These are phyloP conservation scores for Beta macrorhiza DNA, from an alignment of 179 eudicot genomes.

Conservation along the genomic window DNA sequence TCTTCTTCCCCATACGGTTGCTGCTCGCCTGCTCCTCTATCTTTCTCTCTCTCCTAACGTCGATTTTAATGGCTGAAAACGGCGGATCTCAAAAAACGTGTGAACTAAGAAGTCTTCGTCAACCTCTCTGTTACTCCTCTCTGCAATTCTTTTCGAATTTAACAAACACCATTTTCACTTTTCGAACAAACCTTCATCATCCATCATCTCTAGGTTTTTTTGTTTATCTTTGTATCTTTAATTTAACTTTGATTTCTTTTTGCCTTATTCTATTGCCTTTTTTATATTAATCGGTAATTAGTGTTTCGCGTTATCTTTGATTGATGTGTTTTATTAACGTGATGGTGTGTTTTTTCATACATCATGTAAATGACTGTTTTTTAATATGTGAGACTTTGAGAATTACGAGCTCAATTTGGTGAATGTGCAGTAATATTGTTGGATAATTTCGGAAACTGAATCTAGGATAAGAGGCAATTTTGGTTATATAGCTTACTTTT, in stretches of 20 bases:
- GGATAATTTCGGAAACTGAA: background rate
- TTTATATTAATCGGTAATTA: too few species aligned
- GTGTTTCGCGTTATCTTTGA: background rate
- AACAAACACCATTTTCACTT: background rate
- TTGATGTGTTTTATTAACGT: background rate
- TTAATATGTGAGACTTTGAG: background rate
- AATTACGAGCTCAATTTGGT: background rate
- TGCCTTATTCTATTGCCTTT: background rate
- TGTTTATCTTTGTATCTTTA: background rate
- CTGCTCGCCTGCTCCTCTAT: too few species aligned
- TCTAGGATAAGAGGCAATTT: background rate
- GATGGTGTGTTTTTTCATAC: background rate
- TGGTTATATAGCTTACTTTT: background rate
- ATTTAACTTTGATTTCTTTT: background rate
- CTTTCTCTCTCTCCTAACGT: too few species aligned
- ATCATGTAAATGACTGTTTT: background rate
- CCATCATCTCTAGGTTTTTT: conserved; percentile 4
- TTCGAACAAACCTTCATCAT: background rate
- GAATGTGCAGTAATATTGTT: background rate
- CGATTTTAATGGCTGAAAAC: too few species aligned
- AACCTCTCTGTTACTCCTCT: background rate
- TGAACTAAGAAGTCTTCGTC: conserved; percentile 4
- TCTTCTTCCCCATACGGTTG: too few species aligned
- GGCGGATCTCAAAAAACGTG: background rate
- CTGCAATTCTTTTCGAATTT: background rate